Evolutionary conservation across 148 eudicot genomes (phyloP).

Genomic region (Pouteria glomerata): DNA sequence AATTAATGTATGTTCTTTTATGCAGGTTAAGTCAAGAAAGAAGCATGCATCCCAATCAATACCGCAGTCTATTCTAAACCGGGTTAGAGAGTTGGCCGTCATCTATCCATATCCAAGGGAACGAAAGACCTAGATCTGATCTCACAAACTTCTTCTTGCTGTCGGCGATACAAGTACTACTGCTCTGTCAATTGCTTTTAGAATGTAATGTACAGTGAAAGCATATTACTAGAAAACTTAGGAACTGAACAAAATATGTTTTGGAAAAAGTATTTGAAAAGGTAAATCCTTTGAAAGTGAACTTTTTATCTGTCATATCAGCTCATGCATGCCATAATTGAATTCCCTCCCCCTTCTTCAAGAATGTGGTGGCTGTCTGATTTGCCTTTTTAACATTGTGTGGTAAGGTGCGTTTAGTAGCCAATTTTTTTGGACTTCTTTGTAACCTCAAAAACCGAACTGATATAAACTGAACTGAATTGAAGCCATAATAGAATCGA

Average conservation of each 20-base stretch:
- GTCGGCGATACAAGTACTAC: too few relatives aligned
- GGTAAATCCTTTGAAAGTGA: not conserved
- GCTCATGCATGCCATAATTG: not conserved
- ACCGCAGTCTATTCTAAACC: constrained; percentile 18
- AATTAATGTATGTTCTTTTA: not conserved
- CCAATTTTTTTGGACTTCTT: too few relatives aligned
- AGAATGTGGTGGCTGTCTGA: not conserved
- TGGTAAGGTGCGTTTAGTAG: too few relatives aligned
- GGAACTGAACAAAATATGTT: not conserved
- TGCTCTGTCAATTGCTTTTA: constrained; percentile 14
- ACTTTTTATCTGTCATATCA: not conserved
- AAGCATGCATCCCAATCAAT: constrained; percentile 14
- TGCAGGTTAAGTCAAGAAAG: constrained; percentile 17
- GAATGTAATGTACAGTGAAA: constrained; percentile 10
- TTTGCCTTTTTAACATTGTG: not conserved
- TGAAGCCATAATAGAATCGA: too few relatives aligned
- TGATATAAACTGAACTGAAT: too few relatives aligned
- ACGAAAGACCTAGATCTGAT: constrained; percentile 4
- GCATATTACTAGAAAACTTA: not conserved
- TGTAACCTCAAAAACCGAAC: too few relatives aligned
- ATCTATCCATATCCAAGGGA: constrained; percentile 17
- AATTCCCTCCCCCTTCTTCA: not conserved
- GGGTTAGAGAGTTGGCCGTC: constrained; percentile 21
- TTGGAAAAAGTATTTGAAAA: not conserved
- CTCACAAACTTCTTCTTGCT: not conserved